Evolutionary conservation across 176 grass and related monocot species (phyloP).

Genomic region (Elaeis guineensis): DNA sequence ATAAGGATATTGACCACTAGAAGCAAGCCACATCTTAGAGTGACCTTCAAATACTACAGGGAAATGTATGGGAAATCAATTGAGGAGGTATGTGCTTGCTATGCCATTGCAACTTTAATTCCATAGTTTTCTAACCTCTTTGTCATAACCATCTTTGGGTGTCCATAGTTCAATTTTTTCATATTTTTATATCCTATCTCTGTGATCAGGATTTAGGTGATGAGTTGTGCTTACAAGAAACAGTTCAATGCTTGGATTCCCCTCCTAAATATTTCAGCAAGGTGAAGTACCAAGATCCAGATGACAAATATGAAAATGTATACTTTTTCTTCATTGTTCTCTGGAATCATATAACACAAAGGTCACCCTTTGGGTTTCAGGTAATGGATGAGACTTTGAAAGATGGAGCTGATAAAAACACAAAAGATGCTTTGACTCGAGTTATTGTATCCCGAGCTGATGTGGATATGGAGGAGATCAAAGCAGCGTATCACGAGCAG

Average conservation of each 20-base stretch:
- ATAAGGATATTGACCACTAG: slow-evolving; percentile 72
- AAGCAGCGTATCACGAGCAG: slow-evolving; percentile 35
- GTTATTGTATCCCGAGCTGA: slow-evolving; percentile 73
- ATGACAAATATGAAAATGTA: too few species aligned
- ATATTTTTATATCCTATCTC: neutral
- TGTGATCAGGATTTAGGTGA: slow-evolving; percentile 27
- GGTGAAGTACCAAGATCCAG: slow-evolving; percentile 10
- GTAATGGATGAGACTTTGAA: slow-evolving; percentile 41
- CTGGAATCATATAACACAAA: too few species aligned
- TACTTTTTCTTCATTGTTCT: too few species aligned
- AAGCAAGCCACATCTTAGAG: slow-evolving; percentile 65
- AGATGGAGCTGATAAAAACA: slow-evolving; percentile 39
- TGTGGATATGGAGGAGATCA: slow-evolving; percentile 60
- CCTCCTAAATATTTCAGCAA: slow-evolving; percentile 72
- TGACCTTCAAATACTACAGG: slow-evolving; percentile 69
- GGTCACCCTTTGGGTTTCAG: slow-evolving; percentile 10
- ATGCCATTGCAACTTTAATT: too few species aligned
- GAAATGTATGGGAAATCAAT: slow-evolving; percentile 42
- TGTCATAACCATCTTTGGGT: too few species aligned
- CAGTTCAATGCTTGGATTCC: slow-evolving; percentile 61
- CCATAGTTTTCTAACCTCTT: too few species aligned
- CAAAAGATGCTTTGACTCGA: slow-evolving; percentile 51
- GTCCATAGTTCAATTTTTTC: too few species aligned
- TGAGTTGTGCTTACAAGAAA: slow-evolving; percentile 35
- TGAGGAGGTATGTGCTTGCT: slow-evolving; percentile 21